Percentiles rank a stretch among this genome's conserved stretches.
These are phyloP conservation scores for Boeremia lycopersici DNA, from an alignment of 2,329 filamentous ascomycete species.

Conservation along the genomic window DNA sequence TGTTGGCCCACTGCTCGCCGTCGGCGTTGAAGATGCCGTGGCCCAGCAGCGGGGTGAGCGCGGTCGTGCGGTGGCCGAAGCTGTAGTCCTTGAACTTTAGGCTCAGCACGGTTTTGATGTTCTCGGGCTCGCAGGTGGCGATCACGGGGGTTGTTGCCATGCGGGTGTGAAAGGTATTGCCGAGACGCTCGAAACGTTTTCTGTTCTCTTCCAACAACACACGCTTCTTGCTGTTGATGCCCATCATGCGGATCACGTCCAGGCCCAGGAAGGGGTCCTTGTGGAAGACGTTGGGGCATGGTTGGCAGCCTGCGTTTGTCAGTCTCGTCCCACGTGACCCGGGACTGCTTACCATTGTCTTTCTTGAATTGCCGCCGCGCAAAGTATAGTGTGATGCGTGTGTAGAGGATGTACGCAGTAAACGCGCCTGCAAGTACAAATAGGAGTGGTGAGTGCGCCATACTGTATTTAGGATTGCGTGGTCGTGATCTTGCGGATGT, in stretches of 20 bases:
- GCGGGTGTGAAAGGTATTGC: slow-evolving; percentile 51
- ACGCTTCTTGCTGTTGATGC: slow-evolving; percentile 45
- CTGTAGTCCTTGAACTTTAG: slow-evolving; percentile 56
- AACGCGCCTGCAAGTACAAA: slow-evolving; percentile 40
- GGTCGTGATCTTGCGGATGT: neutral
- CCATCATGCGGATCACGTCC: slow-evolving; percentile 54
- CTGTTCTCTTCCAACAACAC: slow-evolving; percentile 27
- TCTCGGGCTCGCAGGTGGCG: slow-evolving; percentile 55
- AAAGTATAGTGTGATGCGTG: slow-evolving; percentile 42
- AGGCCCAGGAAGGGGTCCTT: slow-evolving; percentile 62
- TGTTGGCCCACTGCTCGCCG: slow-evolving; percentile 49
- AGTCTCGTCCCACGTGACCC: neutral
- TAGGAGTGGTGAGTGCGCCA: slow-evolving; percentile 35
- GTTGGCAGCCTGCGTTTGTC: slow-evolving; percentile 49
- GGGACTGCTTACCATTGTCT: slow-evolving; percentile 40
- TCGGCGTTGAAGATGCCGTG: slow-evolving; percentile 56
- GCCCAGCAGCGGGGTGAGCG: slow-evolving; percentile 52
- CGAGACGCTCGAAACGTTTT: slow-evolving; percentile 33
- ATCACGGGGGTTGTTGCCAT: slow-evolving; percentile 43
- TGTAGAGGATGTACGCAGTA: slow-evolving; percentile 44
- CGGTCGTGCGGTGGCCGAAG: slow-evolving; percentile 42
- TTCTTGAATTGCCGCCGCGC: slow-evolving; percentile 47
- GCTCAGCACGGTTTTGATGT: slow-evolving; percentile 54
- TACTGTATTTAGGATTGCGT: slow-evolving; percentile 2
- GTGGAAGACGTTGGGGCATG: slow-evolving; percentile 54